These are phyloP conservation scores for Dictyostelium purpureum DNA, from an alignment of 78 protist genomes.

Conservation along the genomic window DNA sequence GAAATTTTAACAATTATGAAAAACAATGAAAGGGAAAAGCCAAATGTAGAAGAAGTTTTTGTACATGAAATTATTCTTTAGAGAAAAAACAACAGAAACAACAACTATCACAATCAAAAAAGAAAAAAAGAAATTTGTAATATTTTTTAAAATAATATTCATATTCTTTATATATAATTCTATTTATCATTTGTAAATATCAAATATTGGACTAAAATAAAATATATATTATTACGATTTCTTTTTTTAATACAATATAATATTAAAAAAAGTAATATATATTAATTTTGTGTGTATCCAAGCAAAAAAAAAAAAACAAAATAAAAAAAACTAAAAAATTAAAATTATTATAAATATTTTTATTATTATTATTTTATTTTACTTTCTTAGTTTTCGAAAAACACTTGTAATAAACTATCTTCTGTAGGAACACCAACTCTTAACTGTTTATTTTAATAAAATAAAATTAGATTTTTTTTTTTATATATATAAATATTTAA, in stretches of 20 bases:
- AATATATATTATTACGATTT: no score
- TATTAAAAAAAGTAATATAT: background rate
- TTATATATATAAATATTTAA: background rate
- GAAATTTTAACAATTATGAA: slow-evolving; percentile 26
- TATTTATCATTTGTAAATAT: background rate
- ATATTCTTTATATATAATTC: no score
- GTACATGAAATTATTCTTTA: slow-evolving; percentile 60
- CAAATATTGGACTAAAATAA: no score
- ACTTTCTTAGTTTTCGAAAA: slow-evolving; percentile 31
- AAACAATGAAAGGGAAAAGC: slow-evolving; percentile 18
- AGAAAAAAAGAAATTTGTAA: background rate
- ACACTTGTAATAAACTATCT: slow-evolving; percentile 58
- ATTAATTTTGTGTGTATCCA: background rate
- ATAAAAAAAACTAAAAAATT: background rate
- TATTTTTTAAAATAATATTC: no score
- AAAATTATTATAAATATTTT: background rate
- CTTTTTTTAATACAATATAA: background rate
- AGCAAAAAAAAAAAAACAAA: background rate
- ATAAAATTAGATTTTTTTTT: background rate
- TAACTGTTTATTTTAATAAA: background rate
- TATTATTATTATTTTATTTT: background rate
- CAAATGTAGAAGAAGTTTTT: slow-evolving; percentile 24
- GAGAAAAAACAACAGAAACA: background rate
- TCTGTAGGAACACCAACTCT: slow-evolving; percentile 71
- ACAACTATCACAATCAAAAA: background rate